A percentile compares a stretch with the other conserved stretches of the same genome.
Evolutionary conservation across 257 asterid genomes (phyloP).

Genomic region (Haberlea rhodopensis): DNA sequence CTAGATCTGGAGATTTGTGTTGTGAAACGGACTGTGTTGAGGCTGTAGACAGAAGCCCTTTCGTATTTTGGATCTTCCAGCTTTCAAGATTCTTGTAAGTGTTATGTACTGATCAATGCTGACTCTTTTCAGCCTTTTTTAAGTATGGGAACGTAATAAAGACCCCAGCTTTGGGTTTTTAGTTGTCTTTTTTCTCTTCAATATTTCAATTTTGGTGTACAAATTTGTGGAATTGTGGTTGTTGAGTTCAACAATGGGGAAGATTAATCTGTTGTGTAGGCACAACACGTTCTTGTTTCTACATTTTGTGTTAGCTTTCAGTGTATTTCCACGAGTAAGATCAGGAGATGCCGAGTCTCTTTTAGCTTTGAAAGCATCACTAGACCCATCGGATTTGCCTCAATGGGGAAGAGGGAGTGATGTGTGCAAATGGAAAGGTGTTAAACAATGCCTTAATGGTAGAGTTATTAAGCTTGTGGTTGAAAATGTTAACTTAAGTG

Average conservation of each 20-base stretch:
- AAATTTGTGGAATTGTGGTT: slow-evolving; percentile 2
- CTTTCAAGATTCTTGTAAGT: slow-evolving; percentile 26
- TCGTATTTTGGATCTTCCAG: slow-evolving; percentile 29
- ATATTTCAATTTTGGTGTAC: slow-evolving; percentile 6
- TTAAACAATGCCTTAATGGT: slow-evolving; percentile 68
- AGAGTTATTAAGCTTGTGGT: slow-evolving; percentile 81
- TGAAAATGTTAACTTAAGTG: slow-evolving; percentile 62
- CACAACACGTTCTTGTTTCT: slow-evolving; percentile 24
- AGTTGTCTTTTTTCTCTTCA: slow-evolving; percentile 11
- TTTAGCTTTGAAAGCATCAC: slow-evolving; percentile 44
- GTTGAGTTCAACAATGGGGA: slow-evolving; percentile 29
- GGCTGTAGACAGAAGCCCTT: slow-evolving; percentile 22
- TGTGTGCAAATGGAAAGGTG: slow-evolving; percentile 76
- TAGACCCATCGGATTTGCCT: slow-evolving; percentile 60
- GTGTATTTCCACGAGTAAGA: slow-evolving; percentile 32
- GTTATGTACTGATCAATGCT: slow-evolving; percentile 23
- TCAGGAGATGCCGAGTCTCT: slow-evolving; percentile 76
- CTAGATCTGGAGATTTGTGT: slow-evolving; percentile 43
- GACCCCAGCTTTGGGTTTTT: slow-evolving; percentile 16
- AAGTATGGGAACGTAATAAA: slow-evolving; percentile 26
- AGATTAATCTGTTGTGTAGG: slow-evolving; percentile 14
- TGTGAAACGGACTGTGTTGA: slow-evolving; percentile 20
- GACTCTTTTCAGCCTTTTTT: not conserved
- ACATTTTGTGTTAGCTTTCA: slow-evolving; percentile 24
- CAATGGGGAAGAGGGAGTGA: slow-evolving; percentile 48